These are phyloP conservation scores for Cenchrus fungigraminus DNA, from an alignment of 176 grass and related monocot species.

Conservation along the genomic window DNA sequence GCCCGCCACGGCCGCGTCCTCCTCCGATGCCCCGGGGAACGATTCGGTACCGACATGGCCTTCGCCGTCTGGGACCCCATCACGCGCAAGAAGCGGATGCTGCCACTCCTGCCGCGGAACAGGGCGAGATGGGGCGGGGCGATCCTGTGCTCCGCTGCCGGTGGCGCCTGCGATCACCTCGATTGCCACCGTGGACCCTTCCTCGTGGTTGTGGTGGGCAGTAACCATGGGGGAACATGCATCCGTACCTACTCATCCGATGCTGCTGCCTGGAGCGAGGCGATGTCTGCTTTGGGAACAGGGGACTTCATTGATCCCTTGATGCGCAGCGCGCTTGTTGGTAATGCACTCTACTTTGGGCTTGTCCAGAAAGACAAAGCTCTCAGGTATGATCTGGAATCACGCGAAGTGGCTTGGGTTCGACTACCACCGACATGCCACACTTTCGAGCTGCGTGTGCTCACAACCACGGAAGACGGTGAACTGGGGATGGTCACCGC, in stretches of 20 bases:
- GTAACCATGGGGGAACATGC: background rate
- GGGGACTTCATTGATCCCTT: background rate
- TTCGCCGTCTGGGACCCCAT: background rate
- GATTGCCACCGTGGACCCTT: background rate
- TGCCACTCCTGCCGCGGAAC: background rate
- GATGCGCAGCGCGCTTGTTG: background rate
- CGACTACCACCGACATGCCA: too few species aligned
- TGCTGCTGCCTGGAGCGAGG: background rate
- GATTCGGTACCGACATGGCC: background rate
- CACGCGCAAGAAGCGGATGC: background rate
- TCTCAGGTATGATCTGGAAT: background rate
- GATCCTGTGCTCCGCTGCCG: background rate
- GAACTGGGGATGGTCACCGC: background rate
- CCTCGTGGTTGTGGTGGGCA: background rate
- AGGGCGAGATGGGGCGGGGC: background rate
- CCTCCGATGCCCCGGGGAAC: background rate
- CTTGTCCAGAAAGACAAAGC: too few species aligned
- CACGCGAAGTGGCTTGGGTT: background rate
- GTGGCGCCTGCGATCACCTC: background rate
- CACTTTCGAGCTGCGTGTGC: too few species aligned
- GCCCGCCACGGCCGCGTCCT: constrained; percentile 3
- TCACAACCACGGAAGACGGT: too few species aligned
- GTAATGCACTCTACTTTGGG: background rate
- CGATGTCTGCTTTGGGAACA: background rate
- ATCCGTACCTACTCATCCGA: background rate